phyloP scores from a whole-genome alignment of 1,284 basidiomycete species.

The Bothia castanella region DNA sequence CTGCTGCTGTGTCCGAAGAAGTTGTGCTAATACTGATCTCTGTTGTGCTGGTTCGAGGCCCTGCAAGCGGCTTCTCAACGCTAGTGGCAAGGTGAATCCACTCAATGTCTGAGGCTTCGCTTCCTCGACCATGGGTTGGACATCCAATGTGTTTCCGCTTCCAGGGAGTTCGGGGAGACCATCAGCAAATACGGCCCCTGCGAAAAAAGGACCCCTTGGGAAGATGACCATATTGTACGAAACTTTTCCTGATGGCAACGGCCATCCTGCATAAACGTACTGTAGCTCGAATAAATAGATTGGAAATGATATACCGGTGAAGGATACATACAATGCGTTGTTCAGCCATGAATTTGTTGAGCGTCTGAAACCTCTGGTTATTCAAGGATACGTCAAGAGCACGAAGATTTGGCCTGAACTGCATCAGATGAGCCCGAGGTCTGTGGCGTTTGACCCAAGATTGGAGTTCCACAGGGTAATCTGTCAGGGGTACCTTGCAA shows the following conservation, averaged over 20 bases:
- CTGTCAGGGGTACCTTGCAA: constrained; percentile 41
- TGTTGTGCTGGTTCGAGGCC: constrained; percentile 28
- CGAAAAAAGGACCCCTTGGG: constrained; percentile 36
- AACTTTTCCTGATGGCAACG: constrained; percentile 40
- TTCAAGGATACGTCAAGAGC: constrained; percentile 34
- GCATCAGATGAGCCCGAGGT: constrained; percentile 33
- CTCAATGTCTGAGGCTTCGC: constrained; percentile 1
- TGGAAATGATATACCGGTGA: not conserved
- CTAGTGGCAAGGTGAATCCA: constrained; percentile 11
- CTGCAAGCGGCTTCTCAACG: constrained; percentile 22
- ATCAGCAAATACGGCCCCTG: constrained; percentile 53
- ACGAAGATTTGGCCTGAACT: constrained; percentile 28
- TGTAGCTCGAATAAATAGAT: constrained; percentile 27
- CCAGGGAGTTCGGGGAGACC: constrained; percentile 53
- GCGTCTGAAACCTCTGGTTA: constrained; percentile 37
- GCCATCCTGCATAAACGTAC: constrained; percentile 59
- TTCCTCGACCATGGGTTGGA: constrained; percentile 22
- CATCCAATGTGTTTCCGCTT: constrained; percentile 16
- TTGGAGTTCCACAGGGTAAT: constrained; percentile 37
- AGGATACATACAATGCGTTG: constrained; percentile 43
- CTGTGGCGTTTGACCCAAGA: constrained; percentile 46
- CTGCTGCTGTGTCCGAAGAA: constrained; percentile 24
- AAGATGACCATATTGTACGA: constrained; percentile 54
- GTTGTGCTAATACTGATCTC: constrained; percentile 15
- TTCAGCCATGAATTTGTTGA: constrained; percentile 41